A percentile compares a stretch with the other conserved stretches of the same genome.
These are phyloP conservation scores for Ogataea siamensis DNA, from an alignment of 805 yeast genomes.

Conservation along the genomic window DNA sequence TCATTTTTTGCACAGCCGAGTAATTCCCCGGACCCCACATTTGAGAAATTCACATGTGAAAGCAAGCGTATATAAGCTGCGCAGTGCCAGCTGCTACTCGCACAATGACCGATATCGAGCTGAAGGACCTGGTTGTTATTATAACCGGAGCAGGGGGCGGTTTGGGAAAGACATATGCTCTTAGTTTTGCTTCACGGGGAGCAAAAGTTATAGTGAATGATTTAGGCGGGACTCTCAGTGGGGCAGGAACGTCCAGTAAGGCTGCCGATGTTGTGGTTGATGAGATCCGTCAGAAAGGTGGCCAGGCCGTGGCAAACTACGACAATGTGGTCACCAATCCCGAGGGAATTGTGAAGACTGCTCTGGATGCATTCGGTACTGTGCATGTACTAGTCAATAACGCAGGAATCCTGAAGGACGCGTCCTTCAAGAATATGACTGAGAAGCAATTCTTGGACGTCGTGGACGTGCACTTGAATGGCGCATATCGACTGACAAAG, in stretches of 20 bases:
- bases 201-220: slow-evolving; percentile 96
- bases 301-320: slow-evolving; percentile 89
- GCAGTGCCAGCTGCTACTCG: neutral
- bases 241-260: slow-evolving; percentile 63
- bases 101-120: slow-evolving; percentile 40
- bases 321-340: slow-evolving; percentile 85
- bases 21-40: slow-evolving; percentile 18
- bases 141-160: slow-evolving; percentile 99
- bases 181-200: slow-evolving; percentile 84
- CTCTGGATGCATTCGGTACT: slow-evolving; percentile 81
- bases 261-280: slow-evolving; percentile 90
- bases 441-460: slow-evolving; percentile 78
- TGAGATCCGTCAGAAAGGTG: slow-evolving; percentile 74
- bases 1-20: slow-evolving; percentile 8
- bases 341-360: slow-evolving; percentile 79
- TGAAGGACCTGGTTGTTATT: slow-evolving; percentile 83
- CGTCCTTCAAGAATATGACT: slow-evolving; percentile 82
- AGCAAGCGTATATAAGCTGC: slow-evolving; percentile 7
- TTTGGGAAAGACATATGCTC: slow-evolving; percentile 82
- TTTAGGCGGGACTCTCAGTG: slow-evolving; percentile 79
- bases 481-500: slow-evolving; percentile 78
- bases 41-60: slow-evolving; percentile 16
- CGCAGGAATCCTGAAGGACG: slow-evolving; percentile 92
- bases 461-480: slow-evolving; percentile 83
- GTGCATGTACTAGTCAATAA: slow-evolving; percentile 88